These are phyloP conservation scores for Cladosporium phlei DNA, from an alignment of 2,329 filamentous ascomycete genomes.

Conservation along the genomic window DNA sequence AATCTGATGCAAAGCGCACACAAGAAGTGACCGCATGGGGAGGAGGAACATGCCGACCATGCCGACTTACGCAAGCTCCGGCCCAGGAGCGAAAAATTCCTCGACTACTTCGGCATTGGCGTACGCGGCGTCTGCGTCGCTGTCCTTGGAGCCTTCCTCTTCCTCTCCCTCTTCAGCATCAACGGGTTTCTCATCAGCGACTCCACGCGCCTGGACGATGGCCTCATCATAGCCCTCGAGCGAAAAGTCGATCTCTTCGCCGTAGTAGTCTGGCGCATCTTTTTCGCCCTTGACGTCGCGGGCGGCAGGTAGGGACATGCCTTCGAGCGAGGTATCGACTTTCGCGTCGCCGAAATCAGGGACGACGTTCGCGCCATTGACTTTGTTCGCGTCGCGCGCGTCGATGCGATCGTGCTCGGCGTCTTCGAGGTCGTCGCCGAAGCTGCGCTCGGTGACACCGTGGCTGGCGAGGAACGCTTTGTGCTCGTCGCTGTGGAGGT, in stretches of 20 bases:
- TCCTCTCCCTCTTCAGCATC: neutral
- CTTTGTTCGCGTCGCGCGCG: neutral
- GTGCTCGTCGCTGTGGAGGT: neutral
- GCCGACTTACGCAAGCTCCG: slow-evolving; percentile 6
- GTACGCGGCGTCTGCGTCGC: slow-evolving; percentile 1
- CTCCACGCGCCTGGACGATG: no score
- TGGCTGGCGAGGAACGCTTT: neutral
- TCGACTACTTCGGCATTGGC: neutral
- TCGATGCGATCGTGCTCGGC: neutral
- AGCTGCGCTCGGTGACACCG: neutral
- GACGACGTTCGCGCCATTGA: neutral
- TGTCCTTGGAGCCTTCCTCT: neutral
- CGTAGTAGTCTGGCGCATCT: neutral
- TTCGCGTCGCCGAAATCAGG: slow-evolving; percentile 1
- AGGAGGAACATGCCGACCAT: neutral
- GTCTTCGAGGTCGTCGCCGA: neutral
- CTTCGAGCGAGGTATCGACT: slow-evolving; percentile 13
- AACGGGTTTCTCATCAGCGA: neutral
- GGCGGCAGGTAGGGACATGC: neutral
- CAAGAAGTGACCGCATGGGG: no score
- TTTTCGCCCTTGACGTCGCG: neutral
- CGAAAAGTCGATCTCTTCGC: neutral
- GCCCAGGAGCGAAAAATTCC: neutral
- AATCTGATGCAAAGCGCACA: no score
- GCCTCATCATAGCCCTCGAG: neutral